phyloP scores from a whole-genome alignment of 345 rosid species.

The Aquilaria yunnanensis region DNA sequence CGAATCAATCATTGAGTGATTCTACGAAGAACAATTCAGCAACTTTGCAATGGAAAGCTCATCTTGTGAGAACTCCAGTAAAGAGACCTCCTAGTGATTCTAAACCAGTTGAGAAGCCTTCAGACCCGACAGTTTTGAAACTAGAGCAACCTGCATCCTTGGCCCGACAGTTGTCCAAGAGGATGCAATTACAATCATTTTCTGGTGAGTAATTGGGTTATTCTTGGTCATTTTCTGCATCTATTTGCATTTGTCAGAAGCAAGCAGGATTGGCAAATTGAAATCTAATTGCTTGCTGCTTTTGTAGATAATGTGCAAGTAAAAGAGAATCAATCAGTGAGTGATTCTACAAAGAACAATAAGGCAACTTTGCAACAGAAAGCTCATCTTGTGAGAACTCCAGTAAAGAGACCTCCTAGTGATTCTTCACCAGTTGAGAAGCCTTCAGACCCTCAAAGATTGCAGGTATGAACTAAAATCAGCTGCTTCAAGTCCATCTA shows the following conservation, averaged over 20 bases:
- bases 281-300: not conserved
- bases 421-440: conserved; percentile 33
- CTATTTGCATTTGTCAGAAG: conserved; percentile 4
- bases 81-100: conserved; percentile 28
- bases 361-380: conserved; percentile 24
- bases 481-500: not conserved
- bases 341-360: conserved; percentile 25
- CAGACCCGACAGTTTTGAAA: conserved; percentile 19
- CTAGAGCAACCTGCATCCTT: conserved; percentile 19
- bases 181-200: conserved; percentile 18
- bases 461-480: conserved; percentile 26
- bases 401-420: conserved; percentile 23
- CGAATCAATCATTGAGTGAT: conserved; percentile 26
- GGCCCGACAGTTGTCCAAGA: conserved; percentile 17
- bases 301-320: conserved; percentile 28
- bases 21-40: conserved; percentile 27
- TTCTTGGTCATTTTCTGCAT: not conserved
- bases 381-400: conserved; percentile 25
- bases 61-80: conserved; percentile 22
- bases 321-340: conserved; percentile 36
- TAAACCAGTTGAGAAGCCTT: conserved; percentile 25
- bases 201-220: conserved; percentile 27
- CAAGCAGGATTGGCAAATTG: not conserved
- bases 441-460: conserved; percentile 33
- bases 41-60: conserved; percentile 22